Evolutionary conservation across 352 stramenopile species (phyloP), one percentile per base, ranked within the genome.

Genomic region (Globisporangium echinulatum): DNA sequence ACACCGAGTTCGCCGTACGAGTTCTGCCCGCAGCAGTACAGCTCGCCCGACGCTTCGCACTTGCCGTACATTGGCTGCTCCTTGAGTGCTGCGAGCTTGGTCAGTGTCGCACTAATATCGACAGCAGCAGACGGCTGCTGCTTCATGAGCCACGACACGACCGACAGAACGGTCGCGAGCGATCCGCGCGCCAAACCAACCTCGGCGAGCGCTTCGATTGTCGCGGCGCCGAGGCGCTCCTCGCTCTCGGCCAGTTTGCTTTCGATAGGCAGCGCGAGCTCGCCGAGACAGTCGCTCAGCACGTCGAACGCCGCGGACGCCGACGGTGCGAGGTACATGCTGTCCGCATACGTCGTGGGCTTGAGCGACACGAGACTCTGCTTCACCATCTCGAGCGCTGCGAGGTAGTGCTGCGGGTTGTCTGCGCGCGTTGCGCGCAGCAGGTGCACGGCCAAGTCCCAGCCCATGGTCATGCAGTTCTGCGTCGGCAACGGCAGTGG

Each of bases 1-100:
- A 87, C 86, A 6, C 85, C 85, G 14, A 96, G 68, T 64, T 96
- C 87, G 50, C 87, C 87, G 58, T 96, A 96, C 36, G 84, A 93
- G 55, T 96, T 96, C 48, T 96, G 87, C 3, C 87, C 87, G 44
- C 85, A 96, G 52, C 78, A 88, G 51, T 96, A 96, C 0, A 96
- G 75, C 54, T 96, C 86, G 2, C 84, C 85, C 0, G 79, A 94
- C 42, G 85, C 81, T 59, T 94, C 84, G 48, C 82, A 93, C 37
- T 90, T 92, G 7, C 84, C 86, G 50, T 96, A 96, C 56, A 96
- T 85, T 10, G 80, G 80, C 52, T 96, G 84, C 54, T 96, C 84
- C 64, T 91, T 94, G 17, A 96, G 55, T 7, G 77, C 70, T 6
- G 81, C 77, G 0, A 96, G 67, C 70, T 95, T 95, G 13, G 59